Evolutionary conservation across 139 green algal genomes (phyloP), one percentile per base, ranked within the genome.

Genomic region (Picochlorum sp.): DNA sequence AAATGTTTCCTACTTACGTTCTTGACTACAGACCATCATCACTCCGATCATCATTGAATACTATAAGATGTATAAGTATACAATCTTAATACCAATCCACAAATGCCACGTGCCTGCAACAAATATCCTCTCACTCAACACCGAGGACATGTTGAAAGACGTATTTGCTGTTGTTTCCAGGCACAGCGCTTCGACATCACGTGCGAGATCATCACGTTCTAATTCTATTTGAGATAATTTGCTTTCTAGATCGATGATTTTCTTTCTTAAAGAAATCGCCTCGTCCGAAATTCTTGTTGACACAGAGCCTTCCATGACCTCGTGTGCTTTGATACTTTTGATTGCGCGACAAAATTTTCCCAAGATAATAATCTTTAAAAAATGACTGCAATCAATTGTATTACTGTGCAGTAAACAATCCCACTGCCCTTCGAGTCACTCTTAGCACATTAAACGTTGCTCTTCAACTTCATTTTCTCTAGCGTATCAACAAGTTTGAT

Each of bases 111-210:
- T 14, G 53, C 52, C 52, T 59, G 52, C 30, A 7, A 37, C 37
- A 51, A 50, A 61, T 53, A 61, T 61, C 14, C 55, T 28, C 30
- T 61, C 55, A 30, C 22, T 33, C 25, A 61, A n/a, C 18, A 61
- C 55, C 8, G 55, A 61, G 14, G 39, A 53, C n/a, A 30, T 41
- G 30, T 30, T 61, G 12, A 61, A 61, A n/a, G 55, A 53, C 32
- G 55, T 61, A 37, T 61, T 50, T n/a, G 55, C 37, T 14, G 55
- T 51, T 22, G 31, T 61, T 30, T 61, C 32, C 55, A 61, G 25
- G 30, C 55, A 61, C 33, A 61, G 22, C 26, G 31, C 32, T 30
- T 61, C 55, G 8, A 61, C 55, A 50, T 61, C 55, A n/a, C 55
- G 55, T 33, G 55, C 30, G 4, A 61, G 32, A 26, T 61, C 55